phyloP scores from a whole-genome alignment of 2,329 filamentous ascomycete species.

The Curvularia sp. region DNA sequence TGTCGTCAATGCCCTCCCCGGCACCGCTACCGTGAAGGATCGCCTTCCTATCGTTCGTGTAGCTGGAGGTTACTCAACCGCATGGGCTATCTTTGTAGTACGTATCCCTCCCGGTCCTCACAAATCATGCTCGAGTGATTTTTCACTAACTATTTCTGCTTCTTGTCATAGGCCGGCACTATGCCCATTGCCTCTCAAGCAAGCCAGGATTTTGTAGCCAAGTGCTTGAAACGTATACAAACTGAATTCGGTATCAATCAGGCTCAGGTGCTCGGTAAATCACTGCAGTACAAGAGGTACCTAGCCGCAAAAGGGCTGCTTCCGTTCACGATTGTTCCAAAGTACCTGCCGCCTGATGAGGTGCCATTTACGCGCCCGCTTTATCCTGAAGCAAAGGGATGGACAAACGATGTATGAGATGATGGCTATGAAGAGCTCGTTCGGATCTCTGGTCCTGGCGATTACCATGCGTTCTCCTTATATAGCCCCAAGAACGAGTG shows the following conservation, averaged over 20 bases:
- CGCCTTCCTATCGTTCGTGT: constrained; percentile 42
- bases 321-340: constrained; percentile 20
- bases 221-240: constrained; percentile 68
- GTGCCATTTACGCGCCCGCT: neutral
- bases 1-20: constrained; percentile 2
- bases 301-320: constrained; percentile 14
- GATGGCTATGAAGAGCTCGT: neutral
- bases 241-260: constrained; percentile 50
- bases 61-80: constrained; percentile 39
- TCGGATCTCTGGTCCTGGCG: neutral
- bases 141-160: neutral
- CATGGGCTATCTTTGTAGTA: constrained; percentile 44
- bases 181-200: constrained; percentile 35
- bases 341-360: constrained; percentile 18
- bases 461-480: neutral
- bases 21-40: constrained; percentile 14
- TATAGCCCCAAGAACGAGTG: neutral
- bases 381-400: neutral
- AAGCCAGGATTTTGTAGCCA: constrained; percentile 34
- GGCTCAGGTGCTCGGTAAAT: constrained; percentile 36
- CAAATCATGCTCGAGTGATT: too few species aligned
- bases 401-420: neutral
- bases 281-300: constrained; percentile 30
- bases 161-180: constrained; percentile 28
- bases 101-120: neutral